Base-by-base conservation (phyloP, 805 yeast genomes). In the Wickerhamomyces chambardii region DNA sequence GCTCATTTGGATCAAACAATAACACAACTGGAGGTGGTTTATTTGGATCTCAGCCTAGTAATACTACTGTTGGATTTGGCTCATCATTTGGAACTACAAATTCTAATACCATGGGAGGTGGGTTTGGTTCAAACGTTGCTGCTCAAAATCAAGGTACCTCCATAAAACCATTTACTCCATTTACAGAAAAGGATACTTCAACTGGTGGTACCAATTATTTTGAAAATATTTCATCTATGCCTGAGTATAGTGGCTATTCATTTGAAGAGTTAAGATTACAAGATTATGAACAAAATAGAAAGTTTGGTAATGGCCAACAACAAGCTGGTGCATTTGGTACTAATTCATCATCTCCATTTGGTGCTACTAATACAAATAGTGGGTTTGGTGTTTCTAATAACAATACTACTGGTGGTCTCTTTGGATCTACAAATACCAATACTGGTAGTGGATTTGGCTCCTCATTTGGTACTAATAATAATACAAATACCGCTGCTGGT, bases 221-320 rank as follows among this genome's bases (percentile, higher is more conserved):
- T 59, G 85, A 90, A 57, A 76, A 76, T 46, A 81, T 92, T 41
- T 65, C 84, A 10, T 73, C 84, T 31, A 89, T 92, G 97, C 95
- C 95, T 5, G 95, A 86, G 56, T 92, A 90, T 54, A 71, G 70
- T 47, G 77, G 78, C 46, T 84, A 58, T 48, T 84, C 95, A 0
- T 73, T 78, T 50, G 97, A 87, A 56, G 98, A 92, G 55, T 71
- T 92, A 57, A 73, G 99, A 53, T 64, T 72, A 46, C 90, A 82
- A 56, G 99, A 92, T 60, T 92, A 92, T 55, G 75, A 76, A 47
- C 83, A 77, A 43, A 75, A 74, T 36, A 69, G 92, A 51, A 69
- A 75, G 40, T 75, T 44, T 42, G 89, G 84, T 14, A 74, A 63
- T 41, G 58, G 65, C 19, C 27, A 24, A 24, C 55, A 43, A 32